A percentile compares a stretch with the other conserved stretches of the same genome.
Evolutionary conservation across 2,329 filamentous ascomycete genomes (phyloP).

Genomic region (Simplicillium aogashimaense): DNA sequence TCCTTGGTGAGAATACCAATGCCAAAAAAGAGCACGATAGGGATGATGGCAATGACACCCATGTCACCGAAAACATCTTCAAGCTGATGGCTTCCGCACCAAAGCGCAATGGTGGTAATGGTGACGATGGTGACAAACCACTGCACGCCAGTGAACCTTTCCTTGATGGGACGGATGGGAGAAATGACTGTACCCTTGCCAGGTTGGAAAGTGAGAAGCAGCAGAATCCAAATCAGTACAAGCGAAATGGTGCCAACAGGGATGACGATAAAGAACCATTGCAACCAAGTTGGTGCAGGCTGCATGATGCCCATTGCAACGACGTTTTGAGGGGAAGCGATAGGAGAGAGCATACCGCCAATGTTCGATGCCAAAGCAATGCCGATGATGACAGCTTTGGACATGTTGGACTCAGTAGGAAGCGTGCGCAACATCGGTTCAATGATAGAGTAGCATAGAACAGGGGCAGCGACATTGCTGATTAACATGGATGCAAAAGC

Average conservation of each 20-base stretch:
- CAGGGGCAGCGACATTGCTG: constrained; percentile 93
- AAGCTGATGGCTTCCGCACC: constrained; percentile 87
- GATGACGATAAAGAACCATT: constrained; percentile 94
- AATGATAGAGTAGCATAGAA: constrained; percentile 95
- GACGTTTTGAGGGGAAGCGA: constrained; percentile 94
- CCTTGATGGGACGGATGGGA: constrained; percentile 80
- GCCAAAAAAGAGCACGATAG: constrained; percentile 91
- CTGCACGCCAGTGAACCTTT: constrained; percentile 78
- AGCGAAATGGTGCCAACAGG: constrained; percentile 88
- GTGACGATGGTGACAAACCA: constrained; percentile 88
- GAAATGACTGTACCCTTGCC: constrained; percentile 80
- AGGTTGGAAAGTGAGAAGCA: constrained; percentile 78
- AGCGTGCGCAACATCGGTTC: constrained; percentile 95
- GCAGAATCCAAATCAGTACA: constrained; percentile 76
- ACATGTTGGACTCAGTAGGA: constrained; percentile 82
- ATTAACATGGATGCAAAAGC: constrained; percentile 99
- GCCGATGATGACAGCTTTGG: constrained; percentile 87
- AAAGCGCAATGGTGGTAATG: constrained; percentile 73
- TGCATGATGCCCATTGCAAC: constrained; percentile 95
- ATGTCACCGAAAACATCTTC: constrained; percentile 89
- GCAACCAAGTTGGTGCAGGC: constrained; percentile 81
- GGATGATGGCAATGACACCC: constrained; percentile 95
- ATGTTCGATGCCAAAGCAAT: constrained; percentile 94
- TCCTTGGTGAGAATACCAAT: constrained; percentile 95
- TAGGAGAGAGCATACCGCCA: constrained; percentile 90